A percentile compares a stretch with the other conserved stretches of the same genome.
Evolutionary conservation across 192 early-diverging fungal species (phyloP).

Genomic region (Mortierella claussenii): DNA sequence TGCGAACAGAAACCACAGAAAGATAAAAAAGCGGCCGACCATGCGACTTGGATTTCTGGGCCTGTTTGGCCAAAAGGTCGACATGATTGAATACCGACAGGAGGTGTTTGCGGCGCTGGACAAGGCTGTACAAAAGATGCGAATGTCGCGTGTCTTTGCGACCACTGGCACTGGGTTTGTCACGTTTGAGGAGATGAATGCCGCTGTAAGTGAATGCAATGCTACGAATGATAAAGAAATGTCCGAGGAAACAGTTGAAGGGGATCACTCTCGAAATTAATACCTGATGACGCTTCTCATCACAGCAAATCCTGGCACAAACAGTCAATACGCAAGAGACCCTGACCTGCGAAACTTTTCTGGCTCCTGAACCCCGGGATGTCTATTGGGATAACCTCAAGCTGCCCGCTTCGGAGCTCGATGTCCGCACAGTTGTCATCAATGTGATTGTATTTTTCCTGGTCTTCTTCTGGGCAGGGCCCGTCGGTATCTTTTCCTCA

Average conservation of each 20-base stretch:
- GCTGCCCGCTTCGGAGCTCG: constrained; percentile 64
- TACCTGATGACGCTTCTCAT: not conserved
- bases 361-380: constrained; percentile 82
- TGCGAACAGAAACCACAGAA: not conserved
- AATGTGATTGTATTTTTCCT: constrained; percentile 68
- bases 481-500: constrained; percentile 73
- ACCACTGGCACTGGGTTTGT: constrained; percentile 81
- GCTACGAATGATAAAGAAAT: too few species aligned
- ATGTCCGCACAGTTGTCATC: constrained; percentile 63
- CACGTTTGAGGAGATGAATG: constrained; percentile 75
- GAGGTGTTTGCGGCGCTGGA: constrained; percentile 68
- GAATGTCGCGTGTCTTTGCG: constrained; percentile 50
- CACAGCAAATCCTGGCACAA: constrained; percentile 73
- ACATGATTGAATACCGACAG: constrained; percentile 74
- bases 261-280: too few species aligned
- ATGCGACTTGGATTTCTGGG: constrained; percentile 58
- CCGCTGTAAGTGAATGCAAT: constrained; percentile 70
- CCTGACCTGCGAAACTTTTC: constrained; percentile 66
- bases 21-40: constrained; percentile 47
- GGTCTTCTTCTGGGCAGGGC: constrained; percentile 80
- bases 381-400: constrained; percentile 82
- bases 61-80: constrained; percentile 66
- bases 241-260: too few species aligned
- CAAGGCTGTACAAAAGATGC: constrained; percentile 60
- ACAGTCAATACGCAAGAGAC: constrained; percentile 73